These are phyloP conservation scores for Lepraria neglecta DNA, from an alignment of 495 filamentous ascomycete genomes.

Conservation along the genomic window DNA sequence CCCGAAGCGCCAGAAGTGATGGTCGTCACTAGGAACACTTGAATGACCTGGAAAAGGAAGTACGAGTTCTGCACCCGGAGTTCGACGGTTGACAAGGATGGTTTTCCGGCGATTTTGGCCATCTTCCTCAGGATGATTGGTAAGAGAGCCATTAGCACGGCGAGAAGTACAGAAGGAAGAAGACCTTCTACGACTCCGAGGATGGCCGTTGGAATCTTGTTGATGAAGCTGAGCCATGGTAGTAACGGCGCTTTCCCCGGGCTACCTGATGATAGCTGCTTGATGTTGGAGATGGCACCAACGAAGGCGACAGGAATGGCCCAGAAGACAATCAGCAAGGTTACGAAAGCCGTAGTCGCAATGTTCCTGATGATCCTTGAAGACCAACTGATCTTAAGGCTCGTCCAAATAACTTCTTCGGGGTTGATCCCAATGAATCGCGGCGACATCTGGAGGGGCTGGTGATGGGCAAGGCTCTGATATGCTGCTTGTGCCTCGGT, in stretches of 20 bases:
- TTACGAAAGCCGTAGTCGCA: constrained; percentile 62
- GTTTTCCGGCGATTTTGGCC: constrained; percentile 74
- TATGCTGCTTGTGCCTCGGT: constrained; percentile 78
- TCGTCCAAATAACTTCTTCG: constrained; percentile 81
- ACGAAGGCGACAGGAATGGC: constrained; percentile 87
- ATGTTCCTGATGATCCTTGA: constrained; percentile 68
- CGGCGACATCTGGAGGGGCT: constrained; percentile 87
- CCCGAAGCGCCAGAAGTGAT: constrained; percentile 59
- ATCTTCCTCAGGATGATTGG: constrained; percentile 76
- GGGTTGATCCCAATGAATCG: constrained; percentile 82
- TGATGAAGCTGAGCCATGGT: constrained; percentile 66
- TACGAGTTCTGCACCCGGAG: constrained; percentile 85
- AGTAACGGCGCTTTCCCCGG: constrained; percentile 5
- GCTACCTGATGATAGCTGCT: constrained; percentile 41
- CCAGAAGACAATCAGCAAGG: constrained; percentile 87
- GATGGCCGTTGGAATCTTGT: constrained; percentile 61
- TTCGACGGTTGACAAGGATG: constrained; percentile 72
- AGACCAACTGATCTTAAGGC: constrained; percentile 84
- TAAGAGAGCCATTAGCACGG: constrained; percentile 83
- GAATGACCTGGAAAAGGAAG: constrained; percentile 91
- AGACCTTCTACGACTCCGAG: constrained; percentile 80
- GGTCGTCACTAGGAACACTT: constrained; percentile 88
- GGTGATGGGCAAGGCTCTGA: constrained; percentile 79
- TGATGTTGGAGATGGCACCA: constrained; percentile 80
- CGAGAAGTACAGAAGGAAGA: constrained; percentile 69